A percentile compares a stretch with the other conserved stretches of the same genome.
Conservation (phyloP, 2,329 filamentous ascomycete genomes). For the Colletotrichum costaricense region DNA sequence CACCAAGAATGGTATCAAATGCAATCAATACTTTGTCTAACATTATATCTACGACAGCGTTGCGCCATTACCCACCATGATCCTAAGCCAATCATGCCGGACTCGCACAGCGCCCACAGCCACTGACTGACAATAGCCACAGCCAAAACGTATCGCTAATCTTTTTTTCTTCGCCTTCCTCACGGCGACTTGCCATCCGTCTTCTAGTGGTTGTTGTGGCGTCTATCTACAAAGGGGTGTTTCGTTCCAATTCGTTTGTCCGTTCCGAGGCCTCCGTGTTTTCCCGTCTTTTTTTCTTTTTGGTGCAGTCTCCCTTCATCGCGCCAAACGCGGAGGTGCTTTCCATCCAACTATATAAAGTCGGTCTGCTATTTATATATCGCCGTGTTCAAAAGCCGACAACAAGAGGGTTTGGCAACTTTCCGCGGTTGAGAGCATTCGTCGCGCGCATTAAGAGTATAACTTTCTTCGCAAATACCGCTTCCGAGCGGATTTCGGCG, state of each 20-base stretch:
- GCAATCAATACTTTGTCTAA: background rate
- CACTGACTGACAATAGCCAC: background rate
- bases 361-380: background rate
- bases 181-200: background rate
- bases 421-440: background rate
- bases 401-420: too few relatives aligned
- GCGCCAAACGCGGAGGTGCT: background rate
- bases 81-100: background rate
- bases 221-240: background rate
- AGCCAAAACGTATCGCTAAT: background rate
- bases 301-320: background rate
- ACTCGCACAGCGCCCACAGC: background rate
- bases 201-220: background rate
- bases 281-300: background rate
- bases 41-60: background rate
- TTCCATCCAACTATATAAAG: background rate
- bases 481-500: conserved; percentile 24
- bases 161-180: background rate
- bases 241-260: background rate
- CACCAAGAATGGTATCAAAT: background rate
- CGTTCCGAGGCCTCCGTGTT: background rate
- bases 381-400: background rate
- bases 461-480: conserved; percentile 30
- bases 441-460: conserved; percentile 19
- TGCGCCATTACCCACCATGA: background rate